phyloP scores from a whole-genome alignment of 495 filamentous ascomycete species.

The Hypoxylon subgilvum region DNA sequence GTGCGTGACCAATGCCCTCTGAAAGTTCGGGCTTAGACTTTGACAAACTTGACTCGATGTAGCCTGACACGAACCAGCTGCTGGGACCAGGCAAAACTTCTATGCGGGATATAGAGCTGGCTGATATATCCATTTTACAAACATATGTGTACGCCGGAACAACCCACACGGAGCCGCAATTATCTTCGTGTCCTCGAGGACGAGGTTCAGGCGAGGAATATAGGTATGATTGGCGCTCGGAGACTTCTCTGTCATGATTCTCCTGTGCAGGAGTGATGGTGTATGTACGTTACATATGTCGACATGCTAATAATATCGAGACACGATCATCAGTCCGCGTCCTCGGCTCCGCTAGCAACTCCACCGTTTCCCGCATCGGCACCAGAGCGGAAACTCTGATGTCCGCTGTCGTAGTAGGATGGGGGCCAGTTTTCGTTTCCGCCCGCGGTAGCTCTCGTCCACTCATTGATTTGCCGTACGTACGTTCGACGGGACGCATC shows the following conservation, averaged over 20 bases:
- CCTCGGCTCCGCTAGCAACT: constrained; percentile 30
- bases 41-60: not conserved
- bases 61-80: constrained; percentile 21
- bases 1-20: constrained; percentile 12
- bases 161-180: constrained; percentile 32
- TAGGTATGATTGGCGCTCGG: constrained; percentile 16
- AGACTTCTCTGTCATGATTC: constrained; percentile 1
- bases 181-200: constrained; percentile 23
- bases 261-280: constrained; percentile 19
- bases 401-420: constrained; percentile 32
- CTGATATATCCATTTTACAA: constrained; percentile 17
- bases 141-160: too few species aligned
- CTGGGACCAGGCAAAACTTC: not conserved
- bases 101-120: constrained; percentile 6
- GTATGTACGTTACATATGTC: not conserved
- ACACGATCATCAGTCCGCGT: constrained; percentile 34
- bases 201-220: not conserved
- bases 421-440: constrained; percentile 6
- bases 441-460: constrained; percentile 20
- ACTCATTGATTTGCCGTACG: constrained; percentile 16
- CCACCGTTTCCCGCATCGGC: constrained; percentile 35
- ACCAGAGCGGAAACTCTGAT: constrained; percentile 22
- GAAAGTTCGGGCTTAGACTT: not conserved
- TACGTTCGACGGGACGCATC: constrained; percentile 6
- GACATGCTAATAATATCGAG: constrained; percentile 36